Evolutionary conservation across 2,329 filamentous ascomycete species (phyloP).

Genomic region (Magnaporthiopsis incrustans): DNA sequence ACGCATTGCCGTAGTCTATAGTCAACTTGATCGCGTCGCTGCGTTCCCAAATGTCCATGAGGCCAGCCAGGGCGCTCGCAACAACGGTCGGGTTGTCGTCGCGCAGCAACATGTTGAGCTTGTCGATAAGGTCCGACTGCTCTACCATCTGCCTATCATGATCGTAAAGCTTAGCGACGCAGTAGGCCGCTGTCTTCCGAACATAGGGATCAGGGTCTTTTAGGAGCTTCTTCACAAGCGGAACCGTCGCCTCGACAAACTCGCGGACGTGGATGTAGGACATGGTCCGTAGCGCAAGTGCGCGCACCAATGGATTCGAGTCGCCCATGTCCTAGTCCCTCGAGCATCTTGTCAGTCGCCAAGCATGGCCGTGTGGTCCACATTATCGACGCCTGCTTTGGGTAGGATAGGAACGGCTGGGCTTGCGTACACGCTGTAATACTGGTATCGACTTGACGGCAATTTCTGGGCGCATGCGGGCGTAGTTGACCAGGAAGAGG

Average conservation of each 20-base stretch:
- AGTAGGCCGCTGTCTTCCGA: constrained; percentile 92
- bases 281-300: constrained; percentile 86
- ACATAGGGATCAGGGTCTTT: constrained; percentile 90
- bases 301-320: constrained; percentile 82
- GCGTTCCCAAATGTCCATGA: constrained; percentile 98
- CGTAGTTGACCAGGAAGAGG: constrained; percentile 94
- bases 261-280: constrained; percentile 96
- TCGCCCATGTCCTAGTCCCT: constrained; percentile 77
- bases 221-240: constrained; percentile 74
- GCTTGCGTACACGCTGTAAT: constrained; percentile 59
- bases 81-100: constrained; percentile 98
- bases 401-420: background rate
- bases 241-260: constrained; percentile 85
- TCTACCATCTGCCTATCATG: constrained; percentile 90
- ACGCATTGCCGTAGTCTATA: constrained; percentile 94
- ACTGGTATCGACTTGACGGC: constrained; percentile 88
- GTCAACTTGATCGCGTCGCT: constrained; percentile 97
- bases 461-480: constrained; percentile 86
- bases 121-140: constrained; percentile 82
- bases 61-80: constrained; percentile 77
- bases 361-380: background rate
- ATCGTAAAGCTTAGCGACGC: constrained; percentile 95
- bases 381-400: background rate
- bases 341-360: constrained; percentile 12
- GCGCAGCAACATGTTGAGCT: constrained; percentile 78